A percentile compares a stretch with the other conserved stretches of the same genome.
phyloP scores from a whole-genome alignment of 345 rosid genomes.

The Gossypium sturtianum region DNA sequence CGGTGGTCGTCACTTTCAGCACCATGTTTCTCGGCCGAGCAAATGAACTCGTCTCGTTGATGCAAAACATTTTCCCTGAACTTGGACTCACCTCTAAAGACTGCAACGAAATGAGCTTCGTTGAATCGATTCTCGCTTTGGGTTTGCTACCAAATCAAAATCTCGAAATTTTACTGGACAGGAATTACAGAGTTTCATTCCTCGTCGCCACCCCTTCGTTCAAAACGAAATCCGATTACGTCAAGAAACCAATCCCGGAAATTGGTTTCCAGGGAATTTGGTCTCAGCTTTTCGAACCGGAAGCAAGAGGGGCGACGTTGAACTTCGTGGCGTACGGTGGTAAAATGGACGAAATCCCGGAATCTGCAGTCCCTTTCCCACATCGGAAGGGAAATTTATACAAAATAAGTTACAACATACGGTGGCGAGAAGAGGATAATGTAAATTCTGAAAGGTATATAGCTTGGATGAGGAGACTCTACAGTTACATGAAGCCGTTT shows the following conservation, averaged over 20 bases:
- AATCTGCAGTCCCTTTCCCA: background rate
- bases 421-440: constrained; percentile 4
- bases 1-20: background rate
- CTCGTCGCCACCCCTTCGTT: background rate
- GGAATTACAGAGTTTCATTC: background rate
- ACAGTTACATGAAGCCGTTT: background rate
- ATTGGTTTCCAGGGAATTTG: background rate
- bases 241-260: constrained; percentile 1
- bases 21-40: background rate
- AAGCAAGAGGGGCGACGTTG: background rate
- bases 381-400: background rate
- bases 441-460: background rate
- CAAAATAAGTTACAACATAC: background rate
- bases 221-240: constrained; percentile 7
- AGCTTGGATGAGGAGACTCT: constrained; percentile 11
- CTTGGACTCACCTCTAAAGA: background rate
- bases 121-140: background rate
- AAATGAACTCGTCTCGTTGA: background rate
- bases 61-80: constrained; percentile 5
- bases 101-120: background rate
- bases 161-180: background rate
- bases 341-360: constrained; percentile 15
- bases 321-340: constrained; percentile 9
- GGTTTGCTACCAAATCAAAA: background rate
- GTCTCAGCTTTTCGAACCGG: background rate